Percentiles rank a stretch among this genome's conserved stretches.
These are phyloP conservation scores for Malus orientalis DNA, from an alignment of 306 rosid species.

Conservation along the genomic window DNA sequence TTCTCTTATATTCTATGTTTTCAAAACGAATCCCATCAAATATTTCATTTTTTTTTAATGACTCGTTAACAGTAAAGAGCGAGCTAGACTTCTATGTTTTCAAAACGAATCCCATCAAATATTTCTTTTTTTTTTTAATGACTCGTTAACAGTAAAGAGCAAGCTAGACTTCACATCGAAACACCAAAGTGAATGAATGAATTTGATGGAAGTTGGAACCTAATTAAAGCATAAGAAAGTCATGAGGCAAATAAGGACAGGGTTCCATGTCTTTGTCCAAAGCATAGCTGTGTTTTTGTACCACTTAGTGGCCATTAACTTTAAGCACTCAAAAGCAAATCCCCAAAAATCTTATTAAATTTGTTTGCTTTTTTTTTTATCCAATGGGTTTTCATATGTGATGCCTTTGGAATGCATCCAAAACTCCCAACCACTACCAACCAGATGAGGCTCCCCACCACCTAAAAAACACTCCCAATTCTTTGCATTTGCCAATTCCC, in stretches of 20 bases:
- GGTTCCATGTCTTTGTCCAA: slow-evolving; percentile 64
- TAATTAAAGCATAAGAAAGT: slow-evolving; percentile 3
- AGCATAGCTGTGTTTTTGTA: slow-evolving; percentile 55
- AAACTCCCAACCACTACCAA: slow-evolving; percentile 50
- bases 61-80: too few relatives aligned
- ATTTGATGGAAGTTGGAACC: neutral
- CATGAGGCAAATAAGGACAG: slow-evolving; percentile 60
- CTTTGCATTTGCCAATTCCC: slow-evolving; percentile 43
- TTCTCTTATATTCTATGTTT: too few relatives aligned
- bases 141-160: too few relatives aligned
- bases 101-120: too few relatives aligned
- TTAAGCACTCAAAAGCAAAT: slow-evolving; percentile 39
- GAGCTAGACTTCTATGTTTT: too few relatives aligned
- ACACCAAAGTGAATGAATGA: neutral
- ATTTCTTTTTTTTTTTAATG: too few relatives aligned
- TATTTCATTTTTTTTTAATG: too few relatives aligned
- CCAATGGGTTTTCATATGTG: slow-evolving; percentile 20
- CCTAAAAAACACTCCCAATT: slow-evolving; percentile 37
- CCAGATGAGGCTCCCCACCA: slow-evolving; percentile 13
- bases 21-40: too few relatives aligned
- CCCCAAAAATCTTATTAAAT: slow-evolving; percentile 28
- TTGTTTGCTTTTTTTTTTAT: neutral
- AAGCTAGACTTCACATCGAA: too few relatives aligned
- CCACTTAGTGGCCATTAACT: slow-evolving; percentile 48
- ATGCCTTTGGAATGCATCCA: slow-evolving; percentile 56